A percentile compares a stretch with the other conserved stretches of the same genome.
Evolutionary conservation across 1,139 yeast genomes (phyloP).

Genomic region (Suhomyces yuchorum): DNA sequence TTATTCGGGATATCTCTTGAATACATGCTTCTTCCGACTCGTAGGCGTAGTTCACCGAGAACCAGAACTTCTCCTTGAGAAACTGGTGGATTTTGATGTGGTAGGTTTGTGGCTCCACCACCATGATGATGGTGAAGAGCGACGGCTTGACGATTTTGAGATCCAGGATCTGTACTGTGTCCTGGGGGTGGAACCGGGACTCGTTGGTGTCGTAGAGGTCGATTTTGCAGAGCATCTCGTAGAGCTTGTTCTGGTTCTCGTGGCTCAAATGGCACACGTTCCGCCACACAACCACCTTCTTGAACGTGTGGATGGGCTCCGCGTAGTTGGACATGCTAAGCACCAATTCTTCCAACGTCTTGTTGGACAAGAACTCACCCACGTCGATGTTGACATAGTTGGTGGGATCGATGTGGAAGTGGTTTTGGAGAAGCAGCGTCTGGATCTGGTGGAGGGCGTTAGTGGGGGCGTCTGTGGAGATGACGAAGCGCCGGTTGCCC

Average conservation of each 20-base stretch:
- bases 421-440: slow-evolving; percentile 3
- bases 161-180: slow-evolving; percentile 18
- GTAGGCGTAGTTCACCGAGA: slow-evolving; percentile 22
- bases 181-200: slow-evolving; percentile 14
- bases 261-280: slow-evolving; percentile 24
- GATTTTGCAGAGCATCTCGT: slow-evolving; percentile 32
- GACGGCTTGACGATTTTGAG: slow-evolving; percentile 23
- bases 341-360: slow-evolving; percentile 10
- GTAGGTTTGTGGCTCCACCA: slow-evolving; percentile 21
- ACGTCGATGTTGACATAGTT: slow-evolving; percentile 24
- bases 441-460: slow-evolving; percentile 6
- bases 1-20: slow-evolving; percentile 5
- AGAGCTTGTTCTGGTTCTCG: slow-evolving; percentile 28
- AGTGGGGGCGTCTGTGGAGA: slow-evolving; percentile 13
- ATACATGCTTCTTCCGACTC: slow-evolving; percentile 10
- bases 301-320: slow-evolving; percentile 13
- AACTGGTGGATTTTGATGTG: slow-evolving; percentile 28
- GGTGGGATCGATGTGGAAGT: slow-evolving; percentile 14
- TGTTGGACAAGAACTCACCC: slow-evolving; percentile 12
- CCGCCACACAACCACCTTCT: slow-evolving; percentile 28
- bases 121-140: slow-evolving; percentile 29
- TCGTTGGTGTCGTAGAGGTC: slow-evolving; percentile 35
- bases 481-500: slow-evolving; percentile 25
- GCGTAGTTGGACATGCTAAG: slow-evolving; percentile 11
- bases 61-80: slow-evolving; percentile 46